These are phyloP conservation scores for Balakata baccata DNA, from an alignment of 345 rosid genomes.

Conservation along the genomic window DNA sequence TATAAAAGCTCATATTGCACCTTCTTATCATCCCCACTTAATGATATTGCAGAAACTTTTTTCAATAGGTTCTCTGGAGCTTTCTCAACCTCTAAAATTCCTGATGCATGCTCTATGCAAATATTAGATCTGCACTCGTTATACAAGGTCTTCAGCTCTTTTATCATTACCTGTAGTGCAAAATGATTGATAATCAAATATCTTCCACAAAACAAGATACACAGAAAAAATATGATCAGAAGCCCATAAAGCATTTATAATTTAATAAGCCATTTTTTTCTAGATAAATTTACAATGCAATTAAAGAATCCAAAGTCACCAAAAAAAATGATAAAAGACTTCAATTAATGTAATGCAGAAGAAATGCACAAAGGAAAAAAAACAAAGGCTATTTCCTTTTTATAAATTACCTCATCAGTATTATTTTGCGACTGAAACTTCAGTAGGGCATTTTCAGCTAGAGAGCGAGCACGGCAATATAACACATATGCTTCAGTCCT, in stretches of 20 bases:
- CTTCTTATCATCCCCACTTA: slow-evolving; percentile 57
- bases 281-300: neutral
- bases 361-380: too few species aligned
- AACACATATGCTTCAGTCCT: slow-evolving; percentile 81
- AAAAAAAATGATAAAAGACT: neutral
- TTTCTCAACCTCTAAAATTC: slow-evolving; percentile 72
- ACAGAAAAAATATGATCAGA: neutral
- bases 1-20: slow-evolving; percentile 31
- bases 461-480: slow-evolving; percentile 68
- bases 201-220: neutral
- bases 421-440: slow-evolving; percentile 40
- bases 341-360: neutral
- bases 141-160: slow-evolving; percentile 58
- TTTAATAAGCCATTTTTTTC: neutral
- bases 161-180: slow-evolving; percentile 41
- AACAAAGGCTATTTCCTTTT: neutral
- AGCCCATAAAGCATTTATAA: too few species aligned
- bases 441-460: slow-evolving; percentile 65
- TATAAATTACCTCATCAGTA: slow-evolving; percentile 52
- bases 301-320: neutral
- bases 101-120: slow-evolving; percentile 92
- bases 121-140: slow-evolving; percentile 74
- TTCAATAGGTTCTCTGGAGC: slow-evolving; percentile 78
- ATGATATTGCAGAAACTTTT: slow-evolving; percentile 65
- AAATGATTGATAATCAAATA: slow-evolving; percentile 10